phyloP scores from a whole-genome alignment of 805 yeast genomes.

The Tetrapisispora namnaoensis region DNA sequence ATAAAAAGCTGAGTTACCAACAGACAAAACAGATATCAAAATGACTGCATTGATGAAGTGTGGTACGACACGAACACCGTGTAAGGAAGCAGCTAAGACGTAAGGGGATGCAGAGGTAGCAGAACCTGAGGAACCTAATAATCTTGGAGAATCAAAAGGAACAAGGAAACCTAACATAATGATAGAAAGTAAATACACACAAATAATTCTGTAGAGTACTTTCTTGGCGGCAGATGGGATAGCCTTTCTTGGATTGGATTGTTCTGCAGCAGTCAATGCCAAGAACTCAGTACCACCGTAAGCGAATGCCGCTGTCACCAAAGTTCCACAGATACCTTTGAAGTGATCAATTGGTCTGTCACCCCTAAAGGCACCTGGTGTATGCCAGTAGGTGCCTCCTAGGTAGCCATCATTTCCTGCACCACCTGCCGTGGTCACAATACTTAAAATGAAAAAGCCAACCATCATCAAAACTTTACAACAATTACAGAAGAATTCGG shows the following conservation, averaged over 20 bases:
- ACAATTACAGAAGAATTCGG: constrained; percentile 54
- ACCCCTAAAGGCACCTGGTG: constrained; percentile 44
- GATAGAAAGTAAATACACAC: constrained; percentile 41
- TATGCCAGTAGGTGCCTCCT: constrained; percentile 42
- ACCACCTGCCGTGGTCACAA: constrained; percentile 36
- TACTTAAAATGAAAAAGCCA: constrained; percentile 49
- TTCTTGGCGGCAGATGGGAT: constrained; percentile 49
- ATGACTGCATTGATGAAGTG: constrained; percentile 67
- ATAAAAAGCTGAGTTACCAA: constrained; percentile 66
- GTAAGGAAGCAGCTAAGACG: constrained; percentile 50
- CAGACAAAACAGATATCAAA: constrained; percentile 60
- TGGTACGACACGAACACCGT: constrained; percentile 57
- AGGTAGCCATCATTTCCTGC: constrained; percentile 37
- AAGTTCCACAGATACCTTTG: constrained; percentile 44
- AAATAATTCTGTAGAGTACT: constrained; percentile 44
- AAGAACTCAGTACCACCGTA: constrained; percentile 54
- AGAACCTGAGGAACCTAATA: constrained; percentile 34
- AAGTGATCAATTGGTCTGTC: constrained; percentile 34
- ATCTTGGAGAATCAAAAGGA: constrained; percentile 37
- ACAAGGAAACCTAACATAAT: constrained; percentile 43
- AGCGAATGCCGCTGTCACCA: constrained; percentile 50
- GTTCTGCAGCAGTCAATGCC: constrained; percentile 51
- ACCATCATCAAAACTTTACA: constrained; percentile 53
- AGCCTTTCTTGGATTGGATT: constrained; percentile 43
- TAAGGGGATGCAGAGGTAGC: constrained; percentile 58